A percentile compares a stretch with the other conserved stretches of the same genome.
Evolutionary conservation across 139 green algal genomes (phyloP).

Genomic region (Desmodesmus armatus): DNA sequence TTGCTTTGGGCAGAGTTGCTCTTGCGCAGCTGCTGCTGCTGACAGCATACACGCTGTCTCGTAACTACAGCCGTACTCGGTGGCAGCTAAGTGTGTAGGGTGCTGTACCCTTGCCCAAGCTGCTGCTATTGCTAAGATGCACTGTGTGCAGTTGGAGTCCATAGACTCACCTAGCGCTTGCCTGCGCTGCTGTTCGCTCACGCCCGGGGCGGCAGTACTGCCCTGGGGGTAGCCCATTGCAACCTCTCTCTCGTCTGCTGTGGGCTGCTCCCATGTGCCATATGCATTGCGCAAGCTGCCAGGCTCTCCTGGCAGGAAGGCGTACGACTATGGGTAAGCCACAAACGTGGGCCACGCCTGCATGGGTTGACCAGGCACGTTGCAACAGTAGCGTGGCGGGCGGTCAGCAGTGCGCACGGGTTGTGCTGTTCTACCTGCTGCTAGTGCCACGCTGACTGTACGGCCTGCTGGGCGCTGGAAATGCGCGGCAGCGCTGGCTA

Average conservation of each 20-base stretch:
- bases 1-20: background rate
- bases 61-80: too few relatives aligned
- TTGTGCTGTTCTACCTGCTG: background rate
- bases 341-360: slow-evolving; percentile 12
- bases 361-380: background rate
- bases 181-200: background rate
- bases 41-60: too few relatives aligned
- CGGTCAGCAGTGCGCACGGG: background rate
- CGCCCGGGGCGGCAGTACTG: background rate
- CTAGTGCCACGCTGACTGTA: background rate
- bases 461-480: background rate
- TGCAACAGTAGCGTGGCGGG: background rate
- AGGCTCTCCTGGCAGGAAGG: slow-evolving; percentile 1
- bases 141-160: slow-evolving; percentile 6
- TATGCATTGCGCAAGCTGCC: background rate
- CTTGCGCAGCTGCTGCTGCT: slow-evolving; percentile 20
- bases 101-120: too few relatives aligned
- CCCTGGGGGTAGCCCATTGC: background rate
- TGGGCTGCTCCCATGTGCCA: background rate
- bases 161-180: background rate
- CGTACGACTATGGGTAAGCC: background rate
- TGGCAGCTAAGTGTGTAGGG: too few relatives aligned
- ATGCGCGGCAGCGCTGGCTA: background rate
- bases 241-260: background rate
- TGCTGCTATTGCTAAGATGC: background rate